Base-by-base conservation (phyloP, 176 grass and related monocot genomes). In the Chrysopogon serrulatus region DNA sequence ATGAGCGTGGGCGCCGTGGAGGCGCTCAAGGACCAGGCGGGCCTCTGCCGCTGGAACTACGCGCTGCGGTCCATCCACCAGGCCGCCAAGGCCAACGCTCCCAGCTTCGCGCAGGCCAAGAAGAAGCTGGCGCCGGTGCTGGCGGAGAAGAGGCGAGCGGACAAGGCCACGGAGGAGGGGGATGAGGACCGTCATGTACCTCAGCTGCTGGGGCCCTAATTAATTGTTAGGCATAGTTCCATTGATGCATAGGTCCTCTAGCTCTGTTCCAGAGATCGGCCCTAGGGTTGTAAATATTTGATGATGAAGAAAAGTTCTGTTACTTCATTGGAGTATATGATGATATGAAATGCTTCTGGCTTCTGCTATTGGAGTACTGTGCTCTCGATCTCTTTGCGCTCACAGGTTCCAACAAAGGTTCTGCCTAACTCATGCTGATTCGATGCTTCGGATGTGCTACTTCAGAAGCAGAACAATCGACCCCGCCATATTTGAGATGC, bases 1-100 rank as follows among this genome's bases (percentile, higher is more conserved):
- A 73, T 83, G 57, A 94, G 92, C 82, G 79, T 95, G 8, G 85
- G 87, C 36, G 87, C 87, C 0, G 90, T 92, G 74, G 93, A 95
- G 59, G 93, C 85, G 12, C 80, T 94, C 67, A 95, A 95, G 82
- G 90, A 95, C 63, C 94, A 97, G 66, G 84, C 24, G 0, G 91
- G 94, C 0, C n/a, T 91, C n/a, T 93, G 91, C 65, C 65, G 94
- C 8, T 96, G 91, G 94, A 93, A 93, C 84, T 93, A 96, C 37
- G 86, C 86, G 0, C 26, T 93, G 24, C 44, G 84, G 10, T 87
- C 88, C 6, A 19, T 91, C 60, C 83, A 93, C 43, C 26, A 16
- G 12, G 15, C 44, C 15, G 44, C 44, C 44, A 47, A 47, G 42
- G 44, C 44, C 44, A 47, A 53, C 64, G 8, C 57, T 1, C 57